A percentile compares a stretch with the other conserved stretches of the same genome.
phyloP scores from a whole-genome alignment of 805 yeast genomes.

The Starmera dryadoides region DNA sequence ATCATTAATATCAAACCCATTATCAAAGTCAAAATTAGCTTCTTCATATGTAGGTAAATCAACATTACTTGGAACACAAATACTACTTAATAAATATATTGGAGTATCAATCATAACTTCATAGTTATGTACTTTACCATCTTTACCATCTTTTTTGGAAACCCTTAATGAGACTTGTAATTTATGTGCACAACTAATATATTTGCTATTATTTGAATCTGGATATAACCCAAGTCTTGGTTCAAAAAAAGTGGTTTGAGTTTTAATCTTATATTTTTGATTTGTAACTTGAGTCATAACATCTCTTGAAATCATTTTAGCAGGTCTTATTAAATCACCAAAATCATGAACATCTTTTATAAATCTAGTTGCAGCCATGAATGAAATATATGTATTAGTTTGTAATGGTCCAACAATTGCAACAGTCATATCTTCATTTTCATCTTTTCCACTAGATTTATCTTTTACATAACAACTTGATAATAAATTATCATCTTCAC shows the following conservation, averaged over 20 bases:
- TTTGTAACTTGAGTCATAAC: constrained; percentile 7
- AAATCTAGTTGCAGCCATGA: constrained; percentile 7
- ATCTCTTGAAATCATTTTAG: constrained; percentile 2
- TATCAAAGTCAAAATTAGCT: not conserved
- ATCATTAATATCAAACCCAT: not conserved
- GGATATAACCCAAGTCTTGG: constrained; percentile 26
- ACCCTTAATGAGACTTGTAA: constrained; percentile 65
- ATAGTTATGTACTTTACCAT: constrained; percentile 54
- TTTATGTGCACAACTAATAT: constrained; percentile 57
- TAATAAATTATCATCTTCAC: constrained; percentile 54
- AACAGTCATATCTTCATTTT: constrained; percentile 5
- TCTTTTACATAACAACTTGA: constrained; percentile 44
- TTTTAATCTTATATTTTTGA: constrained; percentile 6
- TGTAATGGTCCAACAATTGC: constrained; percentile 15
- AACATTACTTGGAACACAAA: constrained; percentile 29
- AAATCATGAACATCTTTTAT: not conserved
- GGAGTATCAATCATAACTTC: constrained; percentile 82
- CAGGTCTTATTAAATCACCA: not conserved
- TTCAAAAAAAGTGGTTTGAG: constrained; percentile 7
- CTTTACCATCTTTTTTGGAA: constrained; percentile 48
- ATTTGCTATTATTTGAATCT: constrained; percentile 53
- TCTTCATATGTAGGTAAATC: constrained; percentile 29
- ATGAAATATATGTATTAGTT: constrained; percentile 10
- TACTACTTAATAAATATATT: constrained; percentile 41
- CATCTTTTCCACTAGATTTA: constrained; percentile 7